Evolutionary conservation across 306 rosid species (phyloP).

Genomic region (Glycine soja): DNA sequence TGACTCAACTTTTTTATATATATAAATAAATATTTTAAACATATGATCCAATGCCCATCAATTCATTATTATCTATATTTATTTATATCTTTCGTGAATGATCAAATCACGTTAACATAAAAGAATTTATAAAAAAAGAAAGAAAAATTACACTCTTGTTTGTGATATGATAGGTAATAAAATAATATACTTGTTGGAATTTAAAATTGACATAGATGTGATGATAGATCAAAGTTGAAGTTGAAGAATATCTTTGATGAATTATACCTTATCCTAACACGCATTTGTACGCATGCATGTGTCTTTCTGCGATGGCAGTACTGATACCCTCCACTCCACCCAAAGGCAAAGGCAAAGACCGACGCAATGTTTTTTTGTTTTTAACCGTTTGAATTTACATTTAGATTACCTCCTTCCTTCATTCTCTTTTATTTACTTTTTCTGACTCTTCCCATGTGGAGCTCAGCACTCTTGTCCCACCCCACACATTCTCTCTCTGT

Average conservation of each 20-base stretch:
- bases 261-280: conserved; percentile 36
- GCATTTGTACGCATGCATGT: conserved; percentile 53
- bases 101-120: not conserved
- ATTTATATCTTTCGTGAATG: not conserved
- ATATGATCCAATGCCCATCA: not conserved
- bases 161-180: too few species aligned
- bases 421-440: conserved; percentile 46
- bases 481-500: conserved; percentile 28
- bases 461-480: conserved; percentile 65
- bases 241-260: not conserved
- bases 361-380: not conserved
- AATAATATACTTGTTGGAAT: not conserved
- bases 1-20: not conserved
- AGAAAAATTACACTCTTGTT: too few species aligned
- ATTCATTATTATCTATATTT: not conserved
- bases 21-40: not conserved
- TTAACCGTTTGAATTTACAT: not conserved
- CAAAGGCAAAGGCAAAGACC: not conserved
- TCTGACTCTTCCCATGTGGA: conserved; percentile 87
- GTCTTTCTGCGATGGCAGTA: conserved; percentile 41
- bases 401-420: not conserved
- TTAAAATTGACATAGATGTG: too few species aligned
- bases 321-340: conserved; percentile 37
- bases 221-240: too few species aligned
- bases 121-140: not conserved